Conservation (phyloP, 2,329 filamentous ascomycete genomes). For the Aspergillus novoparasiticus region DNA sequence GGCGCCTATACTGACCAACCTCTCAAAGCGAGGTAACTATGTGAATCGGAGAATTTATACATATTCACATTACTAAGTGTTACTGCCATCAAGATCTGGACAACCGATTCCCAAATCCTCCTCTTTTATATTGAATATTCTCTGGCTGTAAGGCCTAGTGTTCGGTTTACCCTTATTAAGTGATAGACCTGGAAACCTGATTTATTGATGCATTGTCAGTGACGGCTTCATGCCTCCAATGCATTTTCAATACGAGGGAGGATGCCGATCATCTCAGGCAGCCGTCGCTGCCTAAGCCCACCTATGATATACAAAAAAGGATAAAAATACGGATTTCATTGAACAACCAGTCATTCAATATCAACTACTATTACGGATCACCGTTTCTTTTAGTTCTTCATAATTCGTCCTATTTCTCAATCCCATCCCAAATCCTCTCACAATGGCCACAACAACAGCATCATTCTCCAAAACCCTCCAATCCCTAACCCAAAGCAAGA, state of each 20-base stretch:
- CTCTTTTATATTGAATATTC: too few species aligned
- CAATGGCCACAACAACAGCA: conserved; percentile 4
- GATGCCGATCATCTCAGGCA: neutral
- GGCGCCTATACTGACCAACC: too few species aligned
- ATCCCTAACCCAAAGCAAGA: conserved; percentile 28
- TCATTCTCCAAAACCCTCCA: conserved; percentile 21
- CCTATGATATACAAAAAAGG: neutral
- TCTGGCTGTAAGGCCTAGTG: too few species aligned
- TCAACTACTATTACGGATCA: neutral
- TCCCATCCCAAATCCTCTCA: neutral
- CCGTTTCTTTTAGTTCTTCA: neutral
- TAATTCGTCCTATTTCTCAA: neutral
- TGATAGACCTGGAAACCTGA: too few species aligned
- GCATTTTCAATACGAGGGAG: neutral
- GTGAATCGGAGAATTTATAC: too few species aligned
- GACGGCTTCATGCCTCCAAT: too few species aligned
- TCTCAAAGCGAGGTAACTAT: too few species aligned
- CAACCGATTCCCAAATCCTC: too few species aligned
- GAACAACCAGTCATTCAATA: neutral
- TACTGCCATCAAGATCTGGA: too few species aligned
- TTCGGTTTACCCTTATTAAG: too few species aligned
- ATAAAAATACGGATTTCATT: neutral
- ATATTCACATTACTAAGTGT: too few species aligned
- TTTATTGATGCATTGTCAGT: too few species aligned
- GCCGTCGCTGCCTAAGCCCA: neutral